Conservation (phyloP, 257 asterid species). For the Plantago ovata region DNA sequence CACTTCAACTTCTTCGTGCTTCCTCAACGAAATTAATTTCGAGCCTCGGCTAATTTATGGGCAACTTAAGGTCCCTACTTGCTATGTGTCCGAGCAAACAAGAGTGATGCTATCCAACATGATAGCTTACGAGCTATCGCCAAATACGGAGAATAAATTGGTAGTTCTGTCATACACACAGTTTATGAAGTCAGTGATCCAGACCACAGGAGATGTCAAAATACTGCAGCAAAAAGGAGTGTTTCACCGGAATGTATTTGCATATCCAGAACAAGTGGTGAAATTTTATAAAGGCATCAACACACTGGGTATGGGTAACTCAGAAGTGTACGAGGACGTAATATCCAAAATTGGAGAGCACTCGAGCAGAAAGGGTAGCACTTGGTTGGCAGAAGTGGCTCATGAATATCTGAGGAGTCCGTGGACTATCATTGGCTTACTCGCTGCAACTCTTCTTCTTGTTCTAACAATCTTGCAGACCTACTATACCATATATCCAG, state of each 20-base stretch:
- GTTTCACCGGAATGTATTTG: conserved; percentile 18
- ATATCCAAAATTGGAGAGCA: conserved; percentile 23
- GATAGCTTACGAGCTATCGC: conserved; percentile 36
- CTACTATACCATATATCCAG: not conserved
- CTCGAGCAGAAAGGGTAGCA: conserved; percentile 23
- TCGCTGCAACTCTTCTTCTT: conserved; percentile 28
- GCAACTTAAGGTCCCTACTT: conserved; percentile 9
- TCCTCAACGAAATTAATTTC: conserved; percentile 12
- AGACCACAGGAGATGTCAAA: conserved; percentile 25
- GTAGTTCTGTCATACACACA: conserved; percentile 17
- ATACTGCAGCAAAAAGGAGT: conserved; percentile 30
- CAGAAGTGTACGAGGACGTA: conserved; percentile 5
- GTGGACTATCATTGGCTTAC: conserved; percentile 30
- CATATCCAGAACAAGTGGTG: conserved; percentile 26
- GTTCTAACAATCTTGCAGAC: not conserved
- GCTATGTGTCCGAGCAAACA: not conserved
- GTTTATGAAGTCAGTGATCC: conserved; percentile 36
- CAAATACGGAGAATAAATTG: not conserved
- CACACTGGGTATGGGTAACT: conserved; percentile 21
- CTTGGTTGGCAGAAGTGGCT: conserved; percentile 32
- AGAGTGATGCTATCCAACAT: conserved; percentile 15
- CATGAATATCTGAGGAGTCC: conserved; percentile 30
- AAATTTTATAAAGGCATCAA: conserved; percentile 23
- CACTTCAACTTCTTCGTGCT: conserved; percentile 7
- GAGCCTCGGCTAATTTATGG: not conserved